A percentile compares a stretch with the other conserved stretches of the same genome.
Evolutionary conservation across 306 rosid genomes (phyloP).

Genomic region (Potentilla sterilis): DNA sequence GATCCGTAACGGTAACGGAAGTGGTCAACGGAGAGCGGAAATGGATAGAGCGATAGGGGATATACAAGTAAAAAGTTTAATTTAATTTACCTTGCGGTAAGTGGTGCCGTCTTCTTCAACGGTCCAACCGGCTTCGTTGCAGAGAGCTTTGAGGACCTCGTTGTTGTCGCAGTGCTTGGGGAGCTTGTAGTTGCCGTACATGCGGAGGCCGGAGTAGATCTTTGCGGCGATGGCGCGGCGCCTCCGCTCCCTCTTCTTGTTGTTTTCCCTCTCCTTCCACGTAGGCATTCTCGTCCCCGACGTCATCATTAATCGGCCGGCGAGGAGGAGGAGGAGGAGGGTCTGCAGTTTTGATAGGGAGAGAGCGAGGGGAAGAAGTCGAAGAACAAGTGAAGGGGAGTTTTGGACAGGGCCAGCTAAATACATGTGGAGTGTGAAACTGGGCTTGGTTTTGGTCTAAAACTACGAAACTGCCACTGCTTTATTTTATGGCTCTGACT

Average conservation of each 20-base stretch:
- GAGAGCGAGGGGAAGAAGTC: too few species aligned
- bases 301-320: constrained; percentile 37
- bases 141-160: constrained; percentile 67
- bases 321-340: background rate
- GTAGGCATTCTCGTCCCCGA: constrained; percentile 67
- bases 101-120: constrained; percentile 70
- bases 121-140: constrained; percentile 65
- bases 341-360: too few species aligned
- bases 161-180: constrained; percentile 72
- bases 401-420: constrained; percentile 13
- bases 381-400: background rate
- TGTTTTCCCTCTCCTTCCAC: constrained; percentile 70
- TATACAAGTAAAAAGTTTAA: too few species aligned
- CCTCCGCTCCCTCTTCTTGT: constrained; percentile 56
- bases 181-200: constrained; percentile 60
- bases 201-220: constrained; percentile 57
- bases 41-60: too few species aligned
- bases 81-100: constrained; percentile 60
- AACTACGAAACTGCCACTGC: constrained; percentile 37
- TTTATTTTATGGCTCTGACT: background rate
- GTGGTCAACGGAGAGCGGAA: background rate
- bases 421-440: constrained; percentile 16
- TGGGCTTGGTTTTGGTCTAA: background rate
- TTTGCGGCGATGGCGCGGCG: constrained; percentile 66
- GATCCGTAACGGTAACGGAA: background rate